Conservation (phyloP, 177 flowering plant genomes). For the Vitis hybrid region DNA sequence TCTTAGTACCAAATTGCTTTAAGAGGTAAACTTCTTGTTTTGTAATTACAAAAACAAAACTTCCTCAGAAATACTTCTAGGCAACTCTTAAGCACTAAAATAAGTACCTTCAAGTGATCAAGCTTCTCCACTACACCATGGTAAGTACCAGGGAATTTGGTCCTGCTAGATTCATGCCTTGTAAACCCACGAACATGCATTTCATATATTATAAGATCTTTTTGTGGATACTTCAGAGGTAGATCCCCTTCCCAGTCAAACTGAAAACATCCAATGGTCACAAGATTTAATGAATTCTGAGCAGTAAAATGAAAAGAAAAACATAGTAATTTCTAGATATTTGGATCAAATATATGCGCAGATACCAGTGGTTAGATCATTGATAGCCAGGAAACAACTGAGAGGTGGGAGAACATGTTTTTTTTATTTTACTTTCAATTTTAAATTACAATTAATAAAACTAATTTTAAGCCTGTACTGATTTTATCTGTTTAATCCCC, state of each 20-base stretch:
- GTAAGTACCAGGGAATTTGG: slow-evolving; percentile 80
- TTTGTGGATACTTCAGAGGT: slow-evolving; percentile 66
- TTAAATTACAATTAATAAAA: too few relatives aligned
- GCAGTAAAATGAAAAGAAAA: slow-evolving; percentile 5
- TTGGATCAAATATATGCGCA: too few relatives aligned
- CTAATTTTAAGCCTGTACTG: too few relatives aligned
- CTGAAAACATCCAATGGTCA: slow-evolving; percentile 38
- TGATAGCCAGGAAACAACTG: too few relatives aligned
- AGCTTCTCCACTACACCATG: slow-evolving; percentile 88
- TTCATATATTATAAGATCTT: slow-evolving; percentile 87
- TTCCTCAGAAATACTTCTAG: not conserved
- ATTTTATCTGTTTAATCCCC: too few relatives aligned
- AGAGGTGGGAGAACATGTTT: too few relatives aligned
- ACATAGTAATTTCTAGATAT: too few relatives aligned
- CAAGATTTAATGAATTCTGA: not conserved
- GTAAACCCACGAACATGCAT: slow-evolving; percentile 98
- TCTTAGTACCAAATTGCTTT: too few relatives aligned
- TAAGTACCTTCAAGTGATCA: slow-evolving; percentile 77
- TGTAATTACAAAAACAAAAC: not conserved
- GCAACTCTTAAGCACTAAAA: not conserved
- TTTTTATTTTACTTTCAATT: too few relatives aligned
- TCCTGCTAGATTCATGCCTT: slow-evolving; percentile 77
- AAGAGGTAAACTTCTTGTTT: too few relatives aligned
- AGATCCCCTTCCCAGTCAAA: slow-evolving; percentile 98
- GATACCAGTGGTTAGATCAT: too few relatives aligned